These are phyloP conservation scores for Aspergillus costaricaensis DNA, from an alignment of 2,329 filamentous ascomycete genomes.

Conservation along the genomic window DNA sequence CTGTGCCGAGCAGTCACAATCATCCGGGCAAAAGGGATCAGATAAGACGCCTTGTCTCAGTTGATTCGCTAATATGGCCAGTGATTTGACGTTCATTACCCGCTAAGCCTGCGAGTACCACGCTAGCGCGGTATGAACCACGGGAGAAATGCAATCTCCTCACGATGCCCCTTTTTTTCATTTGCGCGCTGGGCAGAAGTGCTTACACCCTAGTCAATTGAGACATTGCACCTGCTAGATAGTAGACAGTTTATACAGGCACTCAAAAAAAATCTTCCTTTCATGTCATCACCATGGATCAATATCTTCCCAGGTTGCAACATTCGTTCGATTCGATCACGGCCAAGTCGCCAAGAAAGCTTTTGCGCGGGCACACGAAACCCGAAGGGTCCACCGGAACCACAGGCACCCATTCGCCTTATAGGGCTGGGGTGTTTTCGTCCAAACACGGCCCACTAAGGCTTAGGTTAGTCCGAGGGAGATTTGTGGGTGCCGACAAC, in stretches of 20 bases:
- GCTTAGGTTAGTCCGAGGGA: neutral
- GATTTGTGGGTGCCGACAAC: neutral
- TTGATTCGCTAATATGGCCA: neutral
- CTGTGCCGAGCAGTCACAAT: neutral
- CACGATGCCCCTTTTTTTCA: neutral
- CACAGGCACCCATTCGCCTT: neutral
- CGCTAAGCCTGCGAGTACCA: neutral
- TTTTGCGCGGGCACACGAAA: neutral
- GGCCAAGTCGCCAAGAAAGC: neutral
- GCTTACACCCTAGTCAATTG: neutral
- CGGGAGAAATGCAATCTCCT: neutral
- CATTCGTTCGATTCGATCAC: too few species aligned
- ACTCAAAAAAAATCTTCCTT: too few species aligned
- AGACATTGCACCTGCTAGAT: neutral
- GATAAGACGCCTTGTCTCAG: neutral
- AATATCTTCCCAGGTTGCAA: neutral
- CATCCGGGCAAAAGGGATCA: neutral
- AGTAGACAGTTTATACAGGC: neutral
- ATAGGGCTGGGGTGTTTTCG: neutral
- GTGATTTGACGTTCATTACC: neutral
- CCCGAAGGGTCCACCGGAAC: neutral
- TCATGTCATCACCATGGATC: neutral
- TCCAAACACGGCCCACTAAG: neutral
- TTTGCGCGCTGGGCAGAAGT: neutral
- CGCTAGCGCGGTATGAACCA: constrained; percentile 1